These are phyloP conservation scores for Trichomonas tenax DNA, from an alignment of 208 protist species.

Conservation along the genomic window DNA sequence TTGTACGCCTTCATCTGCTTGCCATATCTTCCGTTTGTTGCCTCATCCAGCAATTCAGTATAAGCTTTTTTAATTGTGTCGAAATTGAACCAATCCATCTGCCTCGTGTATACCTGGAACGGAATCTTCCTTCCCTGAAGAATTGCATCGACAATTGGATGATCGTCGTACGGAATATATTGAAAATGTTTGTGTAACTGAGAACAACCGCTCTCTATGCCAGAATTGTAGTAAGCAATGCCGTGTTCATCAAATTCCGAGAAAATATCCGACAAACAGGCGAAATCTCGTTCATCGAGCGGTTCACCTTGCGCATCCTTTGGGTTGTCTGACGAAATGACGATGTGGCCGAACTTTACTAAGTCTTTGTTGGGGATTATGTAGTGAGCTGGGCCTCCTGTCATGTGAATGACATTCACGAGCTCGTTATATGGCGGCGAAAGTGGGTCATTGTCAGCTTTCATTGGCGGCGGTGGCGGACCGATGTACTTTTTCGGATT, in stretches of 20 bases:
- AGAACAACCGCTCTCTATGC: neutral
- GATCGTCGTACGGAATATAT: neutral
- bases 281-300: neutral
- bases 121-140: neutral
- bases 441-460: neutral
- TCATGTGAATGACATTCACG: neutral
- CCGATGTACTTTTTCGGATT: neutral
- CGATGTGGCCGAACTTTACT: neutral
- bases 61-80: neutral
- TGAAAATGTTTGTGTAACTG: constrained; percentile 1
- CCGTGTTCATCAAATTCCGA: neutral
- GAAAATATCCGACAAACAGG: neutral
- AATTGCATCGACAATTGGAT: neutral
- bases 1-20: neutral
- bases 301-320: neutral
- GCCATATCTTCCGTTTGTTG: neutral
- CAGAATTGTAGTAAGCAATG: neutral
- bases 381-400: neutral
- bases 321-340: neutral
- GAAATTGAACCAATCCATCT: neutral
- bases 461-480: neutral
- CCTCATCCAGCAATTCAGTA: neutral
- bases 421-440: neutral
- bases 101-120: neutral
- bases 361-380: neutral